Conservation (phyloP, 805 yeast species). For the Torulaspora quercuum region DNA sequence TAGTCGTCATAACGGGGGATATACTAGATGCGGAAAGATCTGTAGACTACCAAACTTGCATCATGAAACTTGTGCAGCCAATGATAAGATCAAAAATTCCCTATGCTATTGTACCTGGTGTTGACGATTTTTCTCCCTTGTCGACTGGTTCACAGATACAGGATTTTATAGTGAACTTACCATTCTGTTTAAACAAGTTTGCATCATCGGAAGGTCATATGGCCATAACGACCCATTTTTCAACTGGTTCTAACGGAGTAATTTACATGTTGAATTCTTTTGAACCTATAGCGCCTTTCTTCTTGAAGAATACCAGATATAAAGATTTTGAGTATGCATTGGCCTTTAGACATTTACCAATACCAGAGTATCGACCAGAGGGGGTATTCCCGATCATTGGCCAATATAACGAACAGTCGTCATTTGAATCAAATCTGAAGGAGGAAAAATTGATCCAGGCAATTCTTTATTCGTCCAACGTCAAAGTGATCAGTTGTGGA, state of each 20-base stretch:
- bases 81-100: constrained; percentile 53
- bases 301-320: constrained; percentile 2
- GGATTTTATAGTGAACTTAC: constrained; percentile 44
- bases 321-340: constrained; percentile 36
- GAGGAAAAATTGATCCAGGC: constrained; percentile 26
- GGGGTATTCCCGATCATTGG: constrained; percentile 40
- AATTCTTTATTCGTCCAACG: constrained; percentile 44
- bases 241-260: constrained; percentile 5
- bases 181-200: constrained; percentile 48
- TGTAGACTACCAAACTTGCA: constrained; percentile 59
- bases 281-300: constrained; percentile 7
- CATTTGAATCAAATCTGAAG: constrained; percentile 30
- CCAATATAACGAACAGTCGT: constrained; percentile 39
- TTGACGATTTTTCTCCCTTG: constrained; percentile 56
- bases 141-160: constrained; percentile 44
- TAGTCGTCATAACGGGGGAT: constrained; percentile 65
- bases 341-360: constrained; percentile 66
- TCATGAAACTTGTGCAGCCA: constrained; percentile 56
- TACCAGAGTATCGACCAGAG: constrained; percentile 52
- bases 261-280: constrained; percentile 20
- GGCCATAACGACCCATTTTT: constrained; percentile 4
- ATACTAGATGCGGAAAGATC: constrained; percentile 55
- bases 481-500: constrained; percentile 58
- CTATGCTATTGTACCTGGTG: constrained; percentile 58
- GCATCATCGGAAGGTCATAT: constrained; percentile 13